Evolutionary conservation across 1,139 yeast genomes (phyloP), one percentile per base, ranked within the genome.

Genomic region (Geotrichum histeridarum): DNA sequence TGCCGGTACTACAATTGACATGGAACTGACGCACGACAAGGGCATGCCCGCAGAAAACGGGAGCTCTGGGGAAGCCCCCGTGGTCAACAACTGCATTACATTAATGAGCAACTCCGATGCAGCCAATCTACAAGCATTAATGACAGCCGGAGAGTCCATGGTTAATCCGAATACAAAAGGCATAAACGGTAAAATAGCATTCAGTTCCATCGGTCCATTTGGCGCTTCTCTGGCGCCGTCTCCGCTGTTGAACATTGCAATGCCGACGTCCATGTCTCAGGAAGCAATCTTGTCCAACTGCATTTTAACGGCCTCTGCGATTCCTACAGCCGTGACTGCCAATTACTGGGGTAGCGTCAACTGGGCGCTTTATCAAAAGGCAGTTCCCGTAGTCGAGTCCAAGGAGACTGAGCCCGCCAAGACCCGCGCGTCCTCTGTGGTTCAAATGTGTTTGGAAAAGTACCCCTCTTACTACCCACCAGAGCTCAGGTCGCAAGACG

Each of bases 301-400:
- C 15, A 77, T 84, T 53, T 74, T 83, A 1, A 72, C 80, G 0
- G 78, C 89, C 0, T 77, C 84, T 0, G 72, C 78, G 4, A 72
- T 84, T 3, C 97, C 98, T 0, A 84, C 85, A 17, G 96, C 97
- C 0, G 71, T 86, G 7, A 82, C 91, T 0, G 96, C 96, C 0
- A 93, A 93, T 67, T 78, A 85, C 18, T 90, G 97, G 96, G 98
- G 99, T 0, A 82, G 89, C 41, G 86, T 88, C 6, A 87, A 90
- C 67, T 69, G 72, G 72, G 64, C 64, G 1, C 53, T 62, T 2
- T 63, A 66, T 54, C 54, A 56, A 15, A 46, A 51, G 22, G 47
- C 42, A 7, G 11, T 30, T 5, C 38, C 14, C 14, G 14, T 36
- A 4, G 44, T n/a, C 11, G 38, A 39, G 7, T 2, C 9, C 7